Conservation (phyloP, 345 rosid species). For the Sonneratia alba region DNA sequence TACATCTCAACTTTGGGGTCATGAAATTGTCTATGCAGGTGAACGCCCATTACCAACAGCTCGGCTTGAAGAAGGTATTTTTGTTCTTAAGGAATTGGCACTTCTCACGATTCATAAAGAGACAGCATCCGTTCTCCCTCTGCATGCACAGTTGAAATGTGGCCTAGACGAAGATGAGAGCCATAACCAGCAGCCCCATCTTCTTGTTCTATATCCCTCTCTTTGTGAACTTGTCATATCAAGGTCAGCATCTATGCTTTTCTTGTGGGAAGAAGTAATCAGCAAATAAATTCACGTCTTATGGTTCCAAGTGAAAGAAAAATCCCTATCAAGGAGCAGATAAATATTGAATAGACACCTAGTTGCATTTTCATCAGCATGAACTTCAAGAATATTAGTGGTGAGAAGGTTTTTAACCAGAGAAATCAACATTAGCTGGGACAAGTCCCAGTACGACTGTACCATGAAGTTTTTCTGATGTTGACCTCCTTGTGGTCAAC, state of each 20-base stretch:
- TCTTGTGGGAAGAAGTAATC: neutral
- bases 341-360: neutral
- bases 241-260: conserved; percentile 37
- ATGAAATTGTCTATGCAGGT: conserved; percentile 34
- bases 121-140: conserved; percentile 57
- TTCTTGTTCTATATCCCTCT: conserved; percentile 74
- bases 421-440: neutral
- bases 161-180: conserved; percentile 31
- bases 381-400: neutral
- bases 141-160: conserved; percentile 43
- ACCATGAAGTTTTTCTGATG: neutral
- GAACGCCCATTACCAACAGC: conserved; percentile 53
- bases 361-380: too few relatives aligned
- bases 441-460: neutral
- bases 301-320: neutral
- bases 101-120: conserved; percentile 52
- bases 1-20: neutral
- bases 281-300: neutral
- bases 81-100: conserved; percentile 57
- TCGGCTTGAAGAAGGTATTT: conserved; percentile 74
- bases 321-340: neutral
- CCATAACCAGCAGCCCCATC: conserved; percentile 41
- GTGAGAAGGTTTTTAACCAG: neutral
- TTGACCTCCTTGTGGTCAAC: neutral
- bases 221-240: conserved; percentile 83